Base-by-base conservation (phyloP, 192 early-diverging fungal genomes). In the Lobosporangium transversale region DNA sequence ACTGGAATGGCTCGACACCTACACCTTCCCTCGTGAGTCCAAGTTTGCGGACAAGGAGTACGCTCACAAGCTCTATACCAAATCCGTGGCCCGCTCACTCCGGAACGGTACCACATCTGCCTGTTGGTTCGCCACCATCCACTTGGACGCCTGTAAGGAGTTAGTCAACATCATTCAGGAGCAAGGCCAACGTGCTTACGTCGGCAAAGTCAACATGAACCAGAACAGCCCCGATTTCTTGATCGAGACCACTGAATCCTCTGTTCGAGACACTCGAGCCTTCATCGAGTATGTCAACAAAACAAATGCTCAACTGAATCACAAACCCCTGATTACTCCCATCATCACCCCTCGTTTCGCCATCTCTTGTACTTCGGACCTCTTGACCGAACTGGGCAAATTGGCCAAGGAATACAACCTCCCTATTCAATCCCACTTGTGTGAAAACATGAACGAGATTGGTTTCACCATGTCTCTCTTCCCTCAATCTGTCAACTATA, bases 131-230 rank as follows among this genome's bases (percentile, higher is more conserved):
- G 95, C 89, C 4, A 97, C 97, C 15, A 93, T 95, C 57, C 95
- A 97, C 55, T 68, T 92, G 20, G 89, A 91, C 20, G 80, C 92
- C 14, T 90, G 87, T 66, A 85, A 91, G 55, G 63, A 83, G 18
- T 84, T 98, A 54, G 94, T 89, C 3, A 84, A 94, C 32, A 84
- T 91, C 26, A 86, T 94, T 49, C 82, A 88, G 36, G 74, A 84
- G 36, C 74, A 84, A n/a, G 97, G 95, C 9, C 97, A 98, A 79
- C 92, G 97, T 57, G 95, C 92, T 21, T 94, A 88, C 71, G 89
- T 98, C 35, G 97, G 97, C 20, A 97, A 97, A 70, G 95, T 98
- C 56, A 94, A 94, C 85, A 98, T 98, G 97, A 94, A 97, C 79
- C 82, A 89, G 59, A 94, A 96, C 70, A 78, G 87, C 1, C 94